Conservation (phyloP, 352 stramenopile species). For the Detonula confervacea region DNA sequence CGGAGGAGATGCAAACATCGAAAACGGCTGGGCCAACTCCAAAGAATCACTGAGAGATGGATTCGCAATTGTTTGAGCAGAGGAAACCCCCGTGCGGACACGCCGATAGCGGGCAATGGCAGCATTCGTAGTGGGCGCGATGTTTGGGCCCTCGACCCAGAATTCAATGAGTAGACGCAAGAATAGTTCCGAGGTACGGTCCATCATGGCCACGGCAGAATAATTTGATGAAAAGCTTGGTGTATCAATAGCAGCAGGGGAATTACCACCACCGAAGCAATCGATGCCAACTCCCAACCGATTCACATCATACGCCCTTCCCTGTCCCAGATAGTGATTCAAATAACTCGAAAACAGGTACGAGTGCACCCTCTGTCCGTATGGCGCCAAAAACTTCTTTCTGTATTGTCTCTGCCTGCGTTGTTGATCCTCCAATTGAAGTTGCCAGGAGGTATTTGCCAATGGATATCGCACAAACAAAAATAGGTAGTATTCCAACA, state of each 20-base stretch:
- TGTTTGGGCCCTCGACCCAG: slow-evolving; percentile 66
- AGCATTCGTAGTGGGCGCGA: slow-evolving; percentile 25
- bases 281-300: neutral
- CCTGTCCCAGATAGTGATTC: slow-evolving; percentile 66
- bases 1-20: slow-evolving; percentile 31
- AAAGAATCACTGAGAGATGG: slow-evolving; percentile 40
- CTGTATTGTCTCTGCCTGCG: slow-evolving; percentile 3
- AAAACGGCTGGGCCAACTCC: slow-evolving; percentile 27
- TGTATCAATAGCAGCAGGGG: too few species aligned
- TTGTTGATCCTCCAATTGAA: slow-evolving; percentile 8
- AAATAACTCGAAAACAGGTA: slow-evolving; percentile 67
- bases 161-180: slow-evolving; percentile 71
- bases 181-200: slow-evolving; percentile 69
- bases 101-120: slow-evolving; percentile 23
- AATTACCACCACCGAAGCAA: slow-evolving; percentile 8
- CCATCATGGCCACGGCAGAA: too few species aligned
- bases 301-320: slow-evolving; percentile 1
- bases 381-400: slow-evolving; percentile 34
- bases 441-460: slow-evolving; percentile 30
- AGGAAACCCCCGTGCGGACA: slow-evolving; percentile 15
- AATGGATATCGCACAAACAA: slow-evolving; percentile 74
- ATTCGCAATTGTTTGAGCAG: neutral
- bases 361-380: slow-evolving; percentile 72
- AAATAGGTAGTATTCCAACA: slow-evolving; percentile 74
- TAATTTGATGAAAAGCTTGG: too few species aligned